A percentile compares a stretch with the other conserved stretches of the same genome.
Conservation (phyloP, 169 alveolate genomes). For the Toxoplasma gondii region DNA sequence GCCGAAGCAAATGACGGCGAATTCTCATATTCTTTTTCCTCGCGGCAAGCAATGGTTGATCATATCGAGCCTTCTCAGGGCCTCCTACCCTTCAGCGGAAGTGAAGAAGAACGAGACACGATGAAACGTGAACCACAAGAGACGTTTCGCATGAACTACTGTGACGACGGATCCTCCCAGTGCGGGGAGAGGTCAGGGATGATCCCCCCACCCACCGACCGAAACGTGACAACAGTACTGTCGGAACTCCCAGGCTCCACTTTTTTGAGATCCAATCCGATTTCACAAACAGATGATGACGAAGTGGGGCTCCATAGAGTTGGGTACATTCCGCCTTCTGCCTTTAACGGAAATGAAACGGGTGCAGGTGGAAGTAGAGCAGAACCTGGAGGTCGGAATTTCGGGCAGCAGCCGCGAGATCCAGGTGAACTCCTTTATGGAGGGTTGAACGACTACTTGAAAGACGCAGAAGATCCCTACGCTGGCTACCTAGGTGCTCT, state of each 20-base stretch:
- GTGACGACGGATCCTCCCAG: background rate
- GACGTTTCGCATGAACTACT: background rate
- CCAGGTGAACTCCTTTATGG: background rate
- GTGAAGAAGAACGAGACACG: background rate
- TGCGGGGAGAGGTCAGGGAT: background rate
- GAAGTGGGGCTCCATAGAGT: background rate
- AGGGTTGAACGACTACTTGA: background rate
- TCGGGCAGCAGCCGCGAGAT: background rate
- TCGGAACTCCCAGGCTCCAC: background rate
- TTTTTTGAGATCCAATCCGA: background rate
- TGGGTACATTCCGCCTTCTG: background rate
- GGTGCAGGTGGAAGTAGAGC: background rate
- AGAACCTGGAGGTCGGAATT: background rate
- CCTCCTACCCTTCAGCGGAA: background rate
- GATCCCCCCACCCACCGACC: background rate
- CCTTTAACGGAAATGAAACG: background rate
- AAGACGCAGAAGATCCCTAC: background rate
- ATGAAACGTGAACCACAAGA: background rate
- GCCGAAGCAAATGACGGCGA: too few species aligned
- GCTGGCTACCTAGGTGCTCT: background rate
- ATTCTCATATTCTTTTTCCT: too few species aligned
- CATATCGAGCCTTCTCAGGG: background rate
- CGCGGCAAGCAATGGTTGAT: too few species aligned
- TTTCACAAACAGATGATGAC: background rate
- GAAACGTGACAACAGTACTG: background rate